Evolutionary conservation across 805 yeast genomes (phyloP), one percentile per base, ranked within the genome.

Genomic region (Yamadazyma takamatsuzukensis): DNA sequence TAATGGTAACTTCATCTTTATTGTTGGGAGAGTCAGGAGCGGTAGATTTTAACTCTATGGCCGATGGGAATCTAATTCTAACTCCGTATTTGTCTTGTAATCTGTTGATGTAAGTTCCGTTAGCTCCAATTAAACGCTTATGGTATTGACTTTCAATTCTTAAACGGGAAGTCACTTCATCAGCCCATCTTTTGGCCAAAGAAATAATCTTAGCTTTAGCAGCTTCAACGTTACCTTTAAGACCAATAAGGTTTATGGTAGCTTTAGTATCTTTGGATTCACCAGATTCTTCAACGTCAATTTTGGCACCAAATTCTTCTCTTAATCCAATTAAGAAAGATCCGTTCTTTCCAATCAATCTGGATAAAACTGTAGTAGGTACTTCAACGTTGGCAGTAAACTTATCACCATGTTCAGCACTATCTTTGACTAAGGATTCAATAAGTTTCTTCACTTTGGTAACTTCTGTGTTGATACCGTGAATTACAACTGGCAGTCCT

Each of bases 331-430:
- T 74, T 51, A 93, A 62, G 52, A 78, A 77, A 26, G 85, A 64
- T 35, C 99, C 98, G 40, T 77, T 83, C 54, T 82, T 83, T 45
- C 99, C 99, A 57, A 93, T 87, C 33, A 94, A 69, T 60, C 93
- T 79, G 18, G 93, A 73, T 39, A 90, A 64, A 29, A 78, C 74
- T 32, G 69, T 62, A 2, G 78, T 59, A 41, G 96, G 94, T 53
- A 87, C 78, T 18, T 66, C 68, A 33, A 81, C 59, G 13, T 74
- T 61, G 12, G 72, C 53, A 36, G 52, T 48, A 58, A 68, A 68
- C 21, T 65, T 59, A 25, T 69, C 70, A 37, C 67, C 72, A 47
- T 64, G 64, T 45, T 74, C 74, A 42, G 68, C 62, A 25, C 76
- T 72, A 37, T 79, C 82, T 34, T 70, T 74, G 37, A 83, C 61